Percentiles rank a stretch among this genome's conserved stretches.
These are phyloP conservation scores for Fusarium sp. DNA, from an alignment of 2,329 filamentous ascomycete genomes.

Conservation along the genomic window DNA sequence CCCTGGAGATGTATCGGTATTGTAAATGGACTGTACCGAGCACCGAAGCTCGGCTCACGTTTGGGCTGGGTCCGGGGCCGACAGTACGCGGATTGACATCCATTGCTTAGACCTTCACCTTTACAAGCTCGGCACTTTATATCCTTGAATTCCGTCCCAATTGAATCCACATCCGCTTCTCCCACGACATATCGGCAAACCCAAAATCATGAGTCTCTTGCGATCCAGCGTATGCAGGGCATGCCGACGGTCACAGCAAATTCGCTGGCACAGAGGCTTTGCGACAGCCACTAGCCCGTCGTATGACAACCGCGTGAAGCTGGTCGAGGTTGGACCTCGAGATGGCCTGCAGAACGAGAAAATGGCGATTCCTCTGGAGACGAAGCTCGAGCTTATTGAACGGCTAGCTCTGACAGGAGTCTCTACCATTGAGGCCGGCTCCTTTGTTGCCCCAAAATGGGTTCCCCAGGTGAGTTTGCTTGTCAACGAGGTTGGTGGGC, in stretches of 20 bases:
- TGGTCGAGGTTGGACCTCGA: constrained; percentile 86
- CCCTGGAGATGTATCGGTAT: constrained; percentile 14
- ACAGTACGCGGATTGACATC: constrained; percentile 49
- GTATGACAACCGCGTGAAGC: constrained; percentile 65
- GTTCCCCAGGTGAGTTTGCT: constrained; percentile 76
- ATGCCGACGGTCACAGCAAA: constrained; percentile 54
- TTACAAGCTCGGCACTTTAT: constrained; percentile 23
- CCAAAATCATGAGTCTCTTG: constrained; percentile 52
- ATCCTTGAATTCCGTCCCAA: constrained; percentile 18
- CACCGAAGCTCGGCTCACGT: constrained; percentile 43
- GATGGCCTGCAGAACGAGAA: constrained; percentile 93
- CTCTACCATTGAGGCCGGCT: constrained; percentile 81
- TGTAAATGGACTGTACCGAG: constrained; percentile 16
- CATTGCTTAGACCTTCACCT: constrained; percentile 27
- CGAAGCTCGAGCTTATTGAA: constrained; percentile 82
- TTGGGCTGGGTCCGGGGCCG: constrained; percentile 49
- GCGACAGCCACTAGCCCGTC: constrained; percentile 56
- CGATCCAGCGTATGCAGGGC: constrained; percentile 57
- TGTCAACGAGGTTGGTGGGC: constrained; percentile 1
- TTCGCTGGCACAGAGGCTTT: constrained; percentile 53
- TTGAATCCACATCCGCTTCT: constrained; percentile 10
- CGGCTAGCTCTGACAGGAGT: constrained; percentile 77
- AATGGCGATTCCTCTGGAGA: constrained; percentile 74
- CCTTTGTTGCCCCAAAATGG: constrained; percentile 87
- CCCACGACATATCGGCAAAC: constrained; percentile 7